Evolutionary conservation across 768 basidiomycete genomes (phyloP).

Genomic region (Tulasnella sp.): DNA sequence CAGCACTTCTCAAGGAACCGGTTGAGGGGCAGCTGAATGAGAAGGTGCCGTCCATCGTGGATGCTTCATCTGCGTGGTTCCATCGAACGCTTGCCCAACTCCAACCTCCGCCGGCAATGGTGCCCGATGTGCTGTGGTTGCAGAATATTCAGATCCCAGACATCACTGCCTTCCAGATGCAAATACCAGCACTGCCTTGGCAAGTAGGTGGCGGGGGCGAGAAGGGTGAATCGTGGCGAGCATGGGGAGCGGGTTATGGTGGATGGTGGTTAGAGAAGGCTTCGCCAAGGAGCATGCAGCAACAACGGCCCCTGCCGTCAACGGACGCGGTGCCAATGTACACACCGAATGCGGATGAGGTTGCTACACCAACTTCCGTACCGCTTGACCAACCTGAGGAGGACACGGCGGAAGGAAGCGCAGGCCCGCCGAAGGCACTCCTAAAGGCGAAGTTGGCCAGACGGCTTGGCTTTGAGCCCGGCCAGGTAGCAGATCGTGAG

Average conservation of each 20-base stretch:
- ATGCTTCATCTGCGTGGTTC: slow-evolving; percentile 51
- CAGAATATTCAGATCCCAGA: slow-evolving; percentile 34
- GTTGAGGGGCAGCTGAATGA: slow-evolving; percentile 23
- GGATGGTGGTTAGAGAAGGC: slow-evolving; percentile 70
- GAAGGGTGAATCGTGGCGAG: slow-evolving; percentile 20
- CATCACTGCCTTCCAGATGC: slow-evolving; percentile 35
- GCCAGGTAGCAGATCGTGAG: slow-evolving; percentile 50
- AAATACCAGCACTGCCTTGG: slow-evolving; percentile 52
- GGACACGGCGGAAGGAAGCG: slow-evolving; percentile 20
- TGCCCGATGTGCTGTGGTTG: slow-evolving; percentile 40
- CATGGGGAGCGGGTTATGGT: slow-evolving; percentile 3
- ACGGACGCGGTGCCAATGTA: slow-evolving; percentile 9
- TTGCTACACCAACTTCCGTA: slow-evolving; percentile 19
- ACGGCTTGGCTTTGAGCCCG: slow-evolving; percentile 38
- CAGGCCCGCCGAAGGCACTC: slow-evolving; percentile 14
- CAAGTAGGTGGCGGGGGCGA: slow-evolving; percentile 32
- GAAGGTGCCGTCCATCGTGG: slow-evolving; percentile 25
- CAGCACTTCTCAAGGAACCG: slow-evolving; percentile 10
- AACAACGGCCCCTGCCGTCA: neutral
- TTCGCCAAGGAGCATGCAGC: slow-evolving; percentile 40
- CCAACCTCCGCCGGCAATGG: slow-evolving; percentile 46
- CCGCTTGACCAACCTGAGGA: slow-evolving; percentile 12
- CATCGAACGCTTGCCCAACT: slow-evolving; percentile 58
- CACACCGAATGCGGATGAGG: slow-evolving; percentile 13
- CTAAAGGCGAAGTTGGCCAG: slow-evolving; percentile 21